These are phyloP conservation scores for Monosporascus sp. DNA, from an alignment of 2,329 filamentous ascomycete species.

Conservation along the genomic window DNA sequence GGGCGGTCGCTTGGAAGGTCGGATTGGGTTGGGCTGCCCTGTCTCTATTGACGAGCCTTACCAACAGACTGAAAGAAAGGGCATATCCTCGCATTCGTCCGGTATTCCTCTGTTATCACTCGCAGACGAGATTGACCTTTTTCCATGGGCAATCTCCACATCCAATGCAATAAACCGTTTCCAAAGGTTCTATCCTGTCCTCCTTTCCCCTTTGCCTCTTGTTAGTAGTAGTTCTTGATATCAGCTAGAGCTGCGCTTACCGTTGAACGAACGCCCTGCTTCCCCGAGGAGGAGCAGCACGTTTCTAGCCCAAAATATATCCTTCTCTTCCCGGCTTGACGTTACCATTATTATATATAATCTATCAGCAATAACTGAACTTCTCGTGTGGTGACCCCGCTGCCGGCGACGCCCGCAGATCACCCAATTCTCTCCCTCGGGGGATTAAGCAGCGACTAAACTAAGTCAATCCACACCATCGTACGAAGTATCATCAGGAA, in stretches of 20 bases:
- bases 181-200: constrained; percentile 10
- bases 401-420: constrained; percentile 20
- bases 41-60: constrained; percentile 3
- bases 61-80: constrained; percentile 4
- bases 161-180: constrained; percentile 19
- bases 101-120: constrained; percentile 8
- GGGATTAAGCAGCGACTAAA: constrained; percentile 8
- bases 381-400: constrained; percentile 3
- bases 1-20: constrained; percentile 6
- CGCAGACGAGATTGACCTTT: constrained; percentile 13
- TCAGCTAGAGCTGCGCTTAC: background rate
- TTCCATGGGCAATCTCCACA: constrained; percentile 19
- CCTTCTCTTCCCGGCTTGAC: constrained; percentile 13
- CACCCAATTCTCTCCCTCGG: constrained; percentile 16
- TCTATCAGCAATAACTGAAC: too few species aligned
- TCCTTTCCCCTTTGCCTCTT: constrained; percentile 9
- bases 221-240: background rate
- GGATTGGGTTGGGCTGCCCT: constrained; percentile 12
- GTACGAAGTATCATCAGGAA: constrained; percentile 14
- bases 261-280: too few species aligned
- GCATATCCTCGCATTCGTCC: constrained; percentile 18
- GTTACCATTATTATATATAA: constrained; percentile 1
- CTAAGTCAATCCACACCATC: constrained; percentile 14
- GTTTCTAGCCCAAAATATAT: constrained; percentile 1
- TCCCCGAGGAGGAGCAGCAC: background rate